Evolutionary conservation across 192 early-diverging fungal genomes (phyloP).

Genomic region (Ambispora gerdemannii): DNA sequence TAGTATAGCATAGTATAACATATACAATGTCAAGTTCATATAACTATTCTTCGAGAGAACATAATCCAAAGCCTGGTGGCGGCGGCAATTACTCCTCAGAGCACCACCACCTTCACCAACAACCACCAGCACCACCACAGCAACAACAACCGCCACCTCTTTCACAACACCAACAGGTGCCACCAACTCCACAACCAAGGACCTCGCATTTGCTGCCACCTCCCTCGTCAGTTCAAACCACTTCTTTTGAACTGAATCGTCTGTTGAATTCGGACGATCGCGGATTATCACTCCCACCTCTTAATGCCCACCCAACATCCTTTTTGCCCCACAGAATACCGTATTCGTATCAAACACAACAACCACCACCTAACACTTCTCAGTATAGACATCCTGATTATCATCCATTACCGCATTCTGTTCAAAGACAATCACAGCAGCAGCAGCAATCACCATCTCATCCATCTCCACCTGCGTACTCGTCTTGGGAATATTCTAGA

Average conservation of each 20-base stretch:
- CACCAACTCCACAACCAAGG: not conserved
- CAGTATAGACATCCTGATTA: constrained; percentile 12
- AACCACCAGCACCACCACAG: too few relatives aligned
- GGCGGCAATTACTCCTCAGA: constrained; percentile 27
- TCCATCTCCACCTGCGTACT: not conserved
- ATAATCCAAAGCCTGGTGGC: not conserved
- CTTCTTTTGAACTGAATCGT: constrained; percentile 3
- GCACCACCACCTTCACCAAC: not conserved
- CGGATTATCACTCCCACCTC: constrained; percentile 7
- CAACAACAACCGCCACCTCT: not conserved
- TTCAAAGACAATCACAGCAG: not conserved
- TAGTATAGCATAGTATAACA: too few relatives aligned
- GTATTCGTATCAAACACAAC: constrained; percentile 13
- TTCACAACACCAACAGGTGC: too few relatives aligned
- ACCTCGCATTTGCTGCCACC: constrained; percentile 2
- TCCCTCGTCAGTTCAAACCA: not conserved
- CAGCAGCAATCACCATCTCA: not conserved
- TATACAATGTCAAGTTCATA: constrained; percentile 19
- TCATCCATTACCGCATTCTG: not conserved
- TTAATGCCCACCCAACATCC: not conserved
- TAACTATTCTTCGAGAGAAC: constrained; percentile 22
- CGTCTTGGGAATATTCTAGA: not conserved
- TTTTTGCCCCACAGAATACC: not conserved
- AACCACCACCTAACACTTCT: not conserved
- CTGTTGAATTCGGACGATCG: constrained; percentile 26